These are phyloP conservation scores for Patellifolia procumbens DNA, from an alignment of 179 eudicot species.

Conservation along the genomic window DNA sequence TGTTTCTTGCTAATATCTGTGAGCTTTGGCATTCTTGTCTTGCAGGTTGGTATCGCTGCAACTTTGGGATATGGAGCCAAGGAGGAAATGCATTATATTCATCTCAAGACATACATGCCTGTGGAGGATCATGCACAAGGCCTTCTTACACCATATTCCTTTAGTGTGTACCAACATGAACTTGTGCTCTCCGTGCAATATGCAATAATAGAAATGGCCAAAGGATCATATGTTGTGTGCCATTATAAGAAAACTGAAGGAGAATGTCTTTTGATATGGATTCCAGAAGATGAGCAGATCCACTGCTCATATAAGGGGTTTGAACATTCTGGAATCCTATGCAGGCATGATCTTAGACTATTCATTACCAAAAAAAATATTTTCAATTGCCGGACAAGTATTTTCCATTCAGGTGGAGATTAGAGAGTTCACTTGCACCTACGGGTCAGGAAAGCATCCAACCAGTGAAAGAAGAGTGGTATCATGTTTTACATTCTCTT, in stretches of 20 bases:
- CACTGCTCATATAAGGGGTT: constrained; percentile 55
- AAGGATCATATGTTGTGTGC: constrained; percentile 38
- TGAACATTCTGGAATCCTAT: constrained; percentile 49
- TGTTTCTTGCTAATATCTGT: background rate
- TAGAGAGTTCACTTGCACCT: constrained; percentile 34
- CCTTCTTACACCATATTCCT: constrained; percentile 48
- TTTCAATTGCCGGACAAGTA: constrained; percentile 48
- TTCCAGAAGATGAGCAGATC: constrained; percentile 48
- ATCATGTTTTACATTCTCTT: constrained; percentile 36
- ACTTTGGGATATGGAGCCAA: constrained; percentile 21
- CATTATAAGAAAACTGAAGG: constrained; percentile 53
- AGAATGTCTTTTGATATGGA: constrained; percentile 43
- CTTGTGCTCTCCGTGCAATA: constrained; percentile 41
- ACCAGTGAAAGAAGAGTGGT: constrained; percentile 25
- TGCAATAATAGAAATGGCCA: constrained; percentile 39
- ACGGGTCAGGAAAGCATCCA: constrained; percentile 27
- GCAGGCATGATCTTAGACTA: constrained; percentile 49
- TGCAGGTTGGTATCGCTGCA: constrained; percentile 42
- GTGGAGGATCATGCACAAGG: constrained; percentile 48
- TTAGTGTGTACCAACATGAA: constrained; percentile 43
- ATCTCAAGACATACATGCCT: constrained; percentile 42
- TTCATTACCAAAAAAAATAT: constrained; percentile 39
- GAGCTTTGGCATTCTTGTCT: constrained; percentile 15
- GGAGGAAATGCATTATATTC: constrained; percentile 35
- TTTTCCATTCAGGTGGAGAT: constrained; percentile 42